Base-by-base conservation (phyloP, 495 filamentous ascomycete species). In the Podospora comata region DNA sequence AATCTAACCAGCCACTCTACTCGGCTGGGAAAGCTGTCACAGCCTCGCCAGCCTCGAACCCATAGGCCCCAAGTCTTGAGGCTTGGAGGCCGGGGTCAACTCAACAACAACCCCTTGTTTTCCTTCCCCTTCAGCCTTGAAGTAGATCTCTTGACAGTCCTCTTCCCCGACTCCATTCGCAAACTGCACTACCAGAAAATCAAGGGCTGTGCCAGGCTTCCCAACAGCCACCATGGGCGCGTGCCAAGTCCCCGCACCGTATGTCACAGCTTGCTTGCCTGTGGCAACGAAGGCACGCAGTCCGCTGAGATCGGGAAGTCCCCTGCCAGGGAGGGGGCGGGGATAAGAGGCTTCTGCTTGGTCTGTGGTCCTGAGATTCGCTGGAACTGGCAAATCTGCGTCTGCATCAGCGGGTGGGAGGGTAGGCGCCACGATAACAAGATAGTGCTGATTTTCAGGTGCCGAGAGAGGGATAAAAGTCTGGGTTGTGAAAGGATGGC, bases 151-250 rank as follows among this genome's bases (percentile, higher is more conserved):
- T 81, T 98, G 91, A 72, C 92, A 95, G 79, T 99, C 95, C 82
- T 98, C 95, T 2, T 86, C 81, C 15, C 78, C 86, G 48, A 94
- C 90, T 4, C 91, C 93, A 79, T 96, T 99, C 18, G 88, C 89
- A 81, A 88, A 92, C 79, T 97, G 94, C 75, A 92, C 85, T 9
- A 97, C 93, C 27, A 97, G 87, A 79, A 98, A 99, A 57, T 83
- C 81, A 13, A 84, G 32, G 72, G 90, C 89, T 30, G 93, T 85
- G 23, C 86, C 81, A 44, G 82, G 71, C 60, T 80, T 73, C 1
- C 94, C 95, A 23, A 97, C 74, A 59, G 92, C 93, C 18, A 91
- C 92, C 95, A 99, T 98, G 2, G 95, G 95, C 70, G 94, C 93
- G 84, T 99, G 95, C 94, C 96, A 99, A 57, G 92, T 97, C 18